These are phyloP conservation scores for Metschnikowia corniflorae DNA, from an alignment of 805 yeast genomes.

Conservation along the genomic window DNA sequence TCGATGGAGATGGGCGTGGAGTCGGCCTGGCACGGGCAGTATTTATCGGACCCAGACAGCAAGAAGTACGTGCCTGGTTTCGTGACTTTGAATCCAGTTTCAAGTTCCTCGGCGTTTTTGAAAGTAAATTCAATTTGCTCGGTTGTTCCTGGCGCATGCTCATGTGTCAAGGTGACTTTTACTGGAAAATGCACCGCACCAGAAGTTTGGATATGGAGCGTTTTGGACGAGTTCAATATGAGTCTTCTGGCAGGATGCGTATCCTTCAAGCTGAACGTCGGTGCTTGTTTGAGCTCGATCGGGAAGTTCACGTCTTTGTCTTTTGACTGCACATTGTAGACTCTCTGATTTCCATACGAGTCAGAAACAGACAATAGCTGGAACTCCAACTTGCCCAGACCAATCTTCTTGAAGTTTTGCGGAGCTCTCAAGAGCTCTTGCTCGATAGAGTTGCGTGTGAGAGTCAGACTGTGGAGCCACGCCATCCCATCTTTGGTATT, in stretches of 20 bases:
- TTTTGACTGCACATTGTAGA: constrained; percentile 36
- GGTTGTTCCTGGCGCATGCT: constrained; percentile 26
- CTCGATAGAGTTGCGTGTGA: constrained; percentile 34
- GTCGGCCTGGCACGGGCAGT: constrained; percentile 61
- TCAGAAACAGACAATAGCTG: constrained; percentile 33
- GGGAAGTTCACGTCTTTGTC: constrained; percentile 34
- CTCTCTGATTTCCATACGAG: constrained; percentile 28
- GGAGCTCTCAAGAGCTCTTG: constrained; percentile 33
- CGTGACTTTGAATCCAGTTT: constrained; percentile 34
- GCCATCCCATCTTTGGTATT: constrained; percentile 34
- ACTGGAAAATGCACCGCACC: constrained; percentile 12
- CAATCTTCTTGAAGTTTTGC: constrained; percentile 16
- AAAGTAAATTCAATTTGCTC: constrained; percentile 24
- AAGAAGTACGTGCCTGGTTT: constrained; percentile 68
- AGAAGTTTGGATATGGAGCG: constrained; percentile 21
- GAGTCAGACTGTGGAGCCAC: constrained; percentile 19
- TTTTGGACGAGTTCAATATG: constrained; percentile 28
- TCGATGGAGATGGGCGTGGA: constrained; percentile 28
- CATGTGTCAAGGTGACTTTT: constrained; percentile 39
- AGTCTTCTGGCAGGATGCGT: constrained; percentile 21
- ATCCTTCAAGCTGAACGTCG: constrained; percentile 23
- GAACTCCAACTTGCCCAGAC: constrained; percentile 29
- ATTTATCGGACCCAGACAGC: constrained; percentile 49
- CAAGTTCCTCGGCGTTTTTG: constrained; percentile 23
- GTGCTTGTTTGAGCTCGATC: constrained; percentile 26